Base-by-base conservation (phyloP, 192 early-diverging fungal genomes). In the Backusella morwellensis region DNA sequence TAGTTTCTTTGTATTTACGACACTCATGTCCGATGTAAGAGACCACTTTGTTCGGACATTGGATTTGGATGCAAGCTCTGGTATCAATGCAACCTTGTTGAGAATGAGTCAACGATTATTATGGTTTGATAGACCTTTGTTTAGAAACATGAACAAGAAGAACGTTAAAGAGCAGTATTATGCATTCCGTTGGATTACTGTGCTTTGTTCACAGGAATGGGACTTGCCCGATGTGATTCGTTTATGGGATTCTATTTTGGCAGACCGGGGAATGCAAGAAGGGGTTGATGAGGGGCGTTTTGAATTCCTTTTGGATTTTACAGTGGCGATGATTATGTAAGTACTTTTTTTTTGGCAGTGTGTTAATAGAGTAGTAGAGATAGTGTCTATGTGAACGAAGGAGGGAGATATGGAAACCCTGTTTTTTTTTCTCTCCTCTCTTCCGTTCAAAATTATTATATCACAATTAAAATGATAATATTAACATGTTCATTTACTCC, bases 141-240 rank as follows among this genome's bases (percentile, higher is more conserved):
- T 89, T 87, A 75, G 73, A 36, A 83, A 92, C 81, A 54, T 94
- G 56, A 54, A 66, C 35, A 74, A 72, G 17, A 91, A 92, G 69
- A 84, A 86, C 47, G 84, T 94, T 7, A 84, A 91, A 29, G 87
- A 91, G 15, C 86, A 89, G 47, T 93, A 91, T 75, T 95, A 91
- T 80, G 86, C 89, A 15, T 92, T 95, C 78, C 88, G 93, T 3
- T 95, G 94, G 94, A 83, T 94, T 67, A 92, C 93, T 17, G 91
- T 93, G 5, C 79, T 93, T 52, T 89, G 89, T 47, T 89, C 92
- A 1, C 92, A 93, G 77, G 92, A 93, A 81, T 92, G 89, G 80
- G 80, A 88, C 35, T 83, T 95, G 12, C 94, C 94, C 0, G 93
- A 94, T 81, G 88, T 93, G 4, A 88, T 94, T 69, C 77, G 89